A percentile compares a stretch with the other conserved stretches of the same genome.
These are phyloP conservation scores for Chlamydomonas reinhardtii DNA, from an alignment of 163 green algal species.

Conservation along the genomic window DNA sequence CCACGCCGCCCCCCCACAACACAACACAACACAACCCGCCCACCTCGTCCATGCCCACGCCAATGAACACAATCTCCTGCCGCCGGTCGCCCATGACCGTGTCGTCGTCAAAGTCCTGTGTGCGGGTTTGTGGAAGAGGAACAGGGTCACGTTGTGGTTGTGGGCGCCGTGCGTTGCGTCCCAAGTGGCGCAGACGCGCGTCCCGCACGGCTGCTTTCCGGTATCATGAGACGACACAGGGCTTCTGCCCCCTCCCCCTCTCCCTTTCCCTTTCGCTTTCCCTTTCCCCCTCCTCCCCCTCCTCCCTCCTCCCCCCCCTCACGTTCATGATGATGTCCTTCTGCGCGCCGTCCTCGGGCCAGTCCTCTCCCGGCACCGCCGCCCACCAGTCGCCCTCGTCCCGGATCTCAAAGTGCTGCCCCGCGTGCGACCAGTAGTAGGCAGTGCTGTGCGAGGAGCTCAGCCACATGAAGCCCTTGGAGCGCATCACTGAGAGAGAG, in stretches of 20 bases:
- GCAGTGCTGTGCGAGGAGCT: conserved; percentile 86
- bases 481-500: conserved; percentile 71
- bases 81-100: conserved; percentile 82
- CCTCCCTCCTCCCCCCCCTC: conserved; percentile 59
- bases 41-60: conserved; percentile 75
- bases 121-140: not conserved
- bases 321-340: conserved; percentile 76
- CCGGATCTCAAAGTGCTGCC: conserved; percentile 96
- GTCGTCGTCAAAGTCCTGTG: conserved; percentile 69
- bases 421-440: conserved; percentile 94
- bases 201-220: no score
- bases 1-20: no score
- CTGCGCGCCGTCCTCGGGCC: conserved; percentile 77
- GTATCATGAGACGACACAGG: no score
- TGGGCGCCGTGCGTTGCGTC: no score
- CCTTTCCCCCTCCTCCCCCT: conserved; percentile 3
- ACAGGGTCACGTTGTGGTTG: no score
- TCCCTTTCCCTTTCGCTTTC: not conserved
- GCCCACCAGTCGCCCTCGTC: conserved; percentile 95
- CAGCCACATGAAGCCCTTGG: conserved; percentile 97
- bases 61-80: conserved; percentile 89
- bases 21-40: not conserved
- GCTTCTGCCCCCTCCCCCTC: not conserved
- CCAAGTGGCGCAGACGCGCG: no score
- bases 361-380: conserved; percentile 88